Conservation (phyloP, 805 yeast genomes). For the Middelhovenomyces tepae region DNA sequence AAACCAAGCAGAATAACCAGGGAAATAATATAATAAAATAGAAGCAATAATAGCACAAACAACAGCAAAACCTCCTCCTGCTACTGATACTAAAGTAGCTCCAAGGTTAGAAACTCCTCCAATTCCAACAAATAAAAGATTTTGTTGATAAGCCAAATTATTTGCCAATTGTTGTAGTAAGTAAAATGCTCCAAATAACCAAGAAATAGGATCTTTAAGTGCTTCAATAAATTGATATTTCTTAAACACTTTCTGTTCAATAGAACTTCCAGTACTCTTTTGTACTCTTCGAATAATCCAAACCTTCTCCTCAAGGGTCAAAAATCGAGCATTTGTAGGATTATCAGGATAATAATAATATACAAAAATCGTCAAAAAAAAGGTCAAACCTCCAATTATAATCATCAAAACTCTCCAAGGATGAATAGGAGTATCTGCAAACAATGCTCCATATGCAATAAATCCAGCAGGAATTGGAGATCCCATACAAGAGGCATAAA, state of each 20-base stretch:
- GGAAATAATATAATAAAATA: conserved; percentile 22
- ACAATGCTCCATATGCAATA: conserved; percentile 31
- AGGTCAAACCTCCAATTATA: conserved; percentile 47
- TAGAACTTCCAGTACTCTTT: conserved; percentile 30
- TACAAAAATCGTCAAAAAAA: conserved; percentile 33
- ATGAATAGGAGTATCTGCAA: conserved; percentile 18
- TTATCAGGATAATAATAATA: conserved; percentile 44
- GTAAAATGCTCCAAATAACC: conserved; percentile 29
- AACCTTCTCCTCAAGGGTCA: conserved; percentile 41
- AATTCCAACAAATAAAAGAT: conserved; percentile 33
- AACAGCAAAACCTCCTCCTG: conserved; percentile 36
- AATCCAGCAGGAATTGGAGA: conserved; percentile 45
- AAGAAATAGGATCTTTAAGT: conserved; percentile 39
- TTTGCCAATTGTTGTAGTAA: conserved; percentile 39
- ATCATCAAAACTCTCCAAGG: conserved; percentile 46
- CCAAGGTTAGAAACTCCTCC: conserved; percentile 31
- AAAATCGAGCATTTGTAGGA: conserved; percentile 44
- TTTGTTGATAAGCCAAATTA: conserved; percentile 39
- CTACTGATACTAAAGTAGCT: conserved; percentile 42
- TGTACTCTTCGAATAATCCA: conserved; percentile 40
- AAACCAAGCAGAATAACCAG: conserved; percentile 28
- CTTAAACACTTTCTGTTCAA: conserved; percentile 40
- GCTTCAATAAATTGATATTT: conserved; percentile 43
- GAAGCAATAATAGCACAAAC: conserved; percentile 28
- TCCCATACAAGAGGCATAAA: conserved; percentile 43